phyloP scores from a whole-genome alignment of 495 filamentous ascomycete species.

The Penicillium bialowiezense region DNA sequence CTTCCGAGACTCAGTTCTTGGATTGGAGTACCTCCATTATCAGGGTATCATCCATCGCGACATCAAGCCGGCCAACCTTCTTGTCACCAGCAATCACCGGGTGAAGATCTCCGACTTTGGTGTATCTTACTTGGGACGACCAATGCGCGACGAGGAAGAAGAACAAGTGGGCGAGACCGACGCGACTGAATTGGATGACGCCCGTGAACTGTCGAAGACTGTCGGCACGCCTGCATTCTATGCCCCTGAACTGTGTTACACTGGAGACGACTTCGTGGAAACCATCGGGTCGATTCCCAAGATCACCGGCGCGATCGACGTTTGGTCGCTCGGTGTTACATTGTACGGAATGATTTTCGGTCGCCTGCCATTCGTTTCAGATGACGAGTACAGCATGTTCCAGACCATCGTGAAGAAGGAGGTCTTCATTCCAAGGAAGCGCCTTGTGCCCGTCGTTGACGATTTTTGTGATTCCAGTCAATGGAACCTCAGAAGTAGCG shows the following conservation, averaged over 20 bases:
- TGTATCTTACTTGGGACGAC: slow-evolving; percentile 91
- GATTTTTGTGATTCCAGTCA: slow-evolving; percentile 45
- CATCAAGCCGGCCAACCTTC: slow-evolving; percentile 97
- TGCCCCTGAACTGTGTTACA: slow-evolving; percentile 94
- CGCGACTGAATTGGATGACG: slow-evolving; percentile 80
- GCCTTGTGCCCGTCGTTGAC: slow-evolving; percentile 71
- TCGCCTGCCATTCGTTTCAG: slow-evolving; percentile 85
- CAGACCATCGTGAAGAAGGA: slow-evolving; percentile 85
- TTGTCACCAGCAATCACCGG: slow-evolving; percentile 78
- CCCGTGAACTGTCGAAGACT: slow-evolving; percentile 92
- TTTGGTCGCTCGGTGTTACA: slow-evolving; percentile 96
- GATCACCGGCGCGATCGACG: slow-evolving; percentile 78
- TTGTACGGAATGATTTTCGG: slow-evolving; percentile 94
- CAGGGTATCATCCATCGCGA: slow-evolving; percentile 97
- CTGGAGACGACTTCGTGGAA: slow-evolving; percentile 50
- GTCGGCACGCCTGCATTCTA: slow-evolving; percentile 98
- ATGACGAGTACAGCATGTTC: slow-evolving; percentile 89
- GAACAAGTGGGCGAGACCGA: slow-evolving; percentile 82
- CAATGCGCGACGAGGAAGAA: slow-evolving; percentile 72
- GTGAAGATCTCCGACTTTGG: slow-evolving; percentile 99
- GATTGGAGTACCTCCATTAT: slow-evolving; percentile 93
- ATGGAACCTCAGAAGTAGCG: slow-evolving; percentile 50
- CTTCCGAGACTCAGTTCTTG: slow-evolving; percentile 90
- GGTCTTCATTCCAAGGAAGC: slow-evolving; percentile 77
- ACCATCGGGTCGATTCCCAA: slow-evolving; percentile 41